These are phyloP conservation scores for Ascochyta pisi DNA, from an alignment of 2,329 filamentous ascomycete genomes.

Conservation along the genomic window DNA sequence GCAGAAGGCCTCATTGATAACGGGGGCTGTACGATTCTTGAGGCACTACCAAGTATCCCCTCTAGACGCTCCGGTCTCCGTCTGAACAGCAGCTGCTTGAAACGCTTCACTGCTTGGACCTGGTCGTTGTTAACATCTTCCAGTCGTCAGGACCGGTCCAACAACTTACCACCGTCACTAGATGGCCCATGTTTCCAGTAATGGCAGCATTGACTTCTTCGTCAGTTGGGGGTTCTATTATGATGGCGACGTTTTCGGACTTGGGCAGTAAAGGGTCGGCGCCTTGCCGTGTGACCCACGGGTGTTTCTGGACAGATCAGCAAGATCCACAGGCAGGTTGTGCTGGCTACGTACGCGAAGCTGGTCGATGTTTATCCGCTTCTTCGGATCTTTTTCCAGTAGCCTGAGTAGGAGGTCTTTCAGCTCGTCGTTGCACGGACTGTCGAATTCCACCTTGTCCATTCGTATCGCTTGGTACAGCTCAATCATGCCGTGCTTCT, in stretches of 20 bases:
- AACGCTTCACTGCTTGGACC: constrained; percentile 91
- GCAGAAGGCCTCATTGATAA: constrained; percentile 56
- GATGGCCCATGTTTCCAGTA: constrained; percentile 84
- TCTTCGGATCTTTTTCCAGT: constrained; percentile 83
- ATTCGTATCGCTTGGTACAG: constrained; percentile 87
- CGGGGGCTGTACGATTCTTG: constrained; percentile 65
- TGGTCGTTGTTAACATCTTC: constrained; percentile 42
- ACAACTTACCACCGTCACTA: constrained; percentile 75
- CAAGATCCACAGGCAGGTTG: background rate
- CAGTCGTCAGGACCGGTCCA: background rate
- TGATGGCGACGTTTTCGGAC: constrained; percentile 83
- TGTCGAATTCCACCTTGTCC: constrained; percentile 68
- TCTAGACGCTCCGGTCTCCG: constrained; percentile 63
- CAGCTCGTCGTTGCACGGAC: constrained; percentile 71
- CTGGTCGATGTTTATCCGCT: constrained; percentile 82
- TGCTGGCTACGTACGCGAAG: constrained; percentile 69
- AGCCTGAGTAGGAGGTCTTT: constrained; percentile 75
- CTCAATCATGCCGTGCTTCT: constrained; percentile 78
- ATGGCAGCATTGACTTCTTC: constrained; percentile 91
- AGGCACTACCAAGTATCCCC: constrained; percentile 65
- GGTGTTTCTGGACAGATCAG: constrained; percentile 71
- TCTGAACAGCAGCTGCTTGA: constrained; percentile 75
- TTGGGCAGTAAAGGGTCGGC: constrained; percentile 77
- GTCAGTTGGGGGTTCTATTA: constrained; percentile 84
- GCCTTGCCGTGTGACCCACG: constrained; percentile 88